These are phyloP conservation scores for Chrysoporthe cubensis DNA, from an alignment of 2,329 filamentous ascomycete species.

Conservation along the genomic window DNA sequence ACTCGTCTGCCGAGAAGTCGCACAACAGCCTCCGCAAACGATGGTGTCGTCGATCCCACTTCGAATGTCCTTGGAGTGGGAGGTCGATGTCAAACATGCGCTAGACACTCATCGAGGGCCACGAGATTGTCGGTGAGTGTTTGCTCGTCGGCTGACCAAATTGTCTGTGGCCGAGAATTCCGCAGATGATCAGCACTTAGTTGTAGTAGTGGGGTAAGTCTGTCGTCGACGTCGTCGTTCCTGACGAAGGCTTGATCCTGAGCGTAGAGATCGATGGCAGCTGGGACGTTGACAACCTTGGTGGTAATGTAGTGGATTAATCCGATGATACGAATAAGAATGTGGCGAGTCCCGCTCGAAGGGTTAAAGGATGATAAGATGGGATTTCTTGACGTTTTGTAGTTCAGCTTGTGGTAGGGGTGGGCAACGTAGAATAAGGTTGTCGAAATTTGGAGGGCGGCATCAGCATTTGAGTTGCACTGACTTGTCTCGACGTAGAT, in stretches of 20 bases:
- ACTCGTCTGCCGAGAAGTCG: conserved; percentile 17
- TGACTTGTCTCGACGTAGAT: conserved; percentile 41
- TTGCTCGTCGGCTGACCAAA: conserved; percentile 16
- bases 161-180: conserved; percentile 6
- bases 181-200: neutral
- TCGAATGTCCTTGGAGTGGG: neutral
- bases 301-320: conserved; percentile 10
- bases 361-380: conserved; percentile 16
- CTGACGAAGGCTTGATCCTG: neutral
- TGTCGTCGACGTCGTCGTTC: neutral
- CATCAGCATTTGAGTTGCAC: conserved; percentile 47
- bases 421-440: conserved; percentile 32
- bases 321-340: conserved; percentile 23
- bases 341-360: conserved; percentile 13
- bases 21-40: conserved; percentile 17
- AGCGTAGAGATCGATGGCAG: neutral
- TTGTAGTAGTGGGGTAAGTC: neutral
- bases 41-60: conserved; percentile 12
- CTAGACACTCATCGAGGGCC: conserved; percentile 20
- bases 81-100: conserved; percentile 18
- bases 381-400: conserved; percentile 27
- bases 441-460: conserved; percentile 38
- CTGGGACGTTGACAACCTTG: conserved; percentile 4
- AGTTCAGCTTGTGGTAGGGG: conserved; percentile 23
- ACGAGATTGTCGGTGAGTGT: conserved; percentile 15